Evolutionary conservation across 805 yeast genomes (phyloP), one percentile per base, ranked within the genome.

Genomic region (Candida piceae): DNA sequence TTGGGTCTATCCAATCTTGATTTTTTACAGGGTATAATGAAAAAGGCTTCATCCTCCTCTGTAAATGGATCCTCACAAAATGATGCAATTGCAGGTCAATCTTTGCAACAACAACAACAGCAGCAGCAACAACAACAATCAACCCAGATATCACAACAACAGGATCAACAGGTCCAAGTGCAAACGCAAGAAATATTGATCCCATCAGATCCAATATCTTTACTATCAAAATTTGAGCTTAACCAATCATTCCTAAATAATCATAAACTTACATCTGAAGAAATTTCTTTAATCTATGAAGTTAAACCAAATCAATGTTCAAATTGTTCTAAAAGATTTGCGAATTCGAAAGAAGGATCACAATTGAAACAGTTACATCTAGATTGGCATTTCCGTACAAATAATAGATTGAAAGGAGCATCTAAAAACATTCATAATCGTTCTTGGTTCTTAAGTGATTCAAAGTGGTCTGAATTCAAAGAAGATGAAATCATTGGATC

Each of bases 371-470:
- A 80, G 35, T 69, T 75, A 13, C 98, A 93, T 61, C 64, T 87
- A 46, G 98, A 90, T 60, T 90, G 97, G 97, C 97, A 90, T 66
- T 88, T 87, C 66, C 74, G 97, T 50, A 83, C 86, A 30, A 90
- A 87, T 59, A 86, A 85, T 56, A 80, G 83, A 50, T 66, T 84
- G 32, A 74, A 76, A 31, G 57, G 56, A 24, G 50, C 55, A 7
- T 55, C 68, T 7, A 63, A 67, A 22, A 72, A 74, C 20, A 78
- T 81, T 30, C 89, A 84, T 55, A 80, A 85, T 29, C 67, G 97
- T 50, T 73, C 79, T 48, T 89, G 95, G 95, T 89, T 79, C 57
- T 62, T 88, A 41, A 78, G 77, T 43, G 83, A 76, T 44, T 66
- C 69, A 17, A 78, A 78, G 30, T 88, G 95, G 90, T 71, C 74